phyloP scores from a whole-genome alignment of 2,329 filamentous ascomycete species.

The Fusarium nanum region DNA sequence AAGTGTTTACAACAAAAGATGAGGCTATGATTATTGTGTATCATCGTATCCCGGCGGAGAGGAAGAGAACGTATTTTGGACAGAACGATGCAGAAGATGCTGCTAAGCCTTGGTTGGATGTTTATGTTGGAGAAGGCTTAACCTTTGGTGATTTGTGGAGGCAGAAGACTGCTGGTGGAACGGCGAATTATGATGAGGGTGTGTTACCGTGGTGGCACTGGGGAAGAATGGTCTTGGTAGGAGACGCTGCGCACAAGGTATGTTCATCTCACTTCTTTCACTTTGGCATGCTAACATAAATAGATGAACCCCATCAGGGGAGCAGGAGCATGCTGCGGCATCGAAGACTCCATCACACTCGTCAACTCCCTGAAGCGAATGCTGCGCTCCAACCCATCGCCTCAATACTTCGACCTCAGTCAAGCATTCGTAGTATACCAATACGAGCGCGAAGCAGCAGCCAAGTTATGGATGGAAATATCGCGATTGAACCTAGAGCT shows the following conservation, averaged over 20 bases:
- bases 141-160: slow-evolving; percentile 26
- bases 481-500: slow-evolving; percentile 15
- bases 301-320: slow-evolving; percentile 31
- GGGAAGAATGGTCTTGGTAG: slow-evolving; percentile 26
- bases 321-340: slow-evolving; percentile 23
- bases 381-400: not conserved
- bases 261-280: fast-evolving
- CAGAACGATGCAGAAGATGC: slow-evolving; percentile 28
- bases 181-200: slow-evolving; percentile 26
- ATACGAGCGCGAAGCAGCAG: slow-evolving; percentile 5
- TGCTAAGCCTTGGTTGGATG: slow-evolving; percentile 12
- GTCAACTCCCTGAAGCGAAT: slow-evolving; percentile 9
- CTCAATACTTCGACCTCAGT: not conserved
- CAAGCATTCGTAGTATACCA: slow-evolving; percentile 16
- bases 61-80: slow-evolving; percentile 15
- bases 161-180: slow-evolving; percentile 21
- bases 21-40: slow-evolving; percentile 19
- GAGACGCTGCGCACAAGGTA: slow-evolving; percentile 28
- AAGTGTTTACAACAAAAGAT: slow-evolving; percentile 18
- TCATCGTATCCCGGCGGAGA: slow-evolving; percentile 14
- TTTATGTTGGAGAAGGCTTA: slow-evolving; percentile 1
- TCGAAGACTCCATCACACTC: slow-evolving; percentile 17
- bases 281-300: not conserved
- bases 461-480: slow-evolving; percentile 19
- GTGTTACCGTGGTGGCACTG: slow-evolving; percentile 27